Conservation (phyloP, 2,329 filamentous ascomycete genomes). For the Ceratocystis papillata region DNA sequence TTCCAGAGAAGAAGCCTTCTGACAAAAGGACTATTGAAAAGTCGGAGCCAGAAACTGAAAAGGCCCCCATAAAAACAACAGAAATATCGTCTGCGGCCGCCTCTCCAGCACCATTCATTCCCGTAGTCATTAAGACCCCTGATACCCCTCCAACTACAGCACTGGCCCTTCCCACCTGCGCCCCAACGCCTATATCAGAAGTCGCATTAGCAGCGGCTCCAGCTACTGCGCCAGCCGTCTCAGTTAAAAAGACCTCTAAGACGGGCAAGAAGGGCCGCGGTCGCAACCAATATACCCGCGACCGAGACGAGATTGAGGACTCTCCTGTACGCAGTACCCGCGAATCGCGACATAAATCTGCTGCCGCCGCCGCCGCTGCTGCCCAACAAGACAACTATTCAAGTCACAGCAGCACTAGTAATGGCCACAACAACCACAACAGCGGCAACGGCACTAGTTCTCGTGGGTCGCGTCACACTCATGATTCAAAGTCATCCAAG, state of each 20-base stretch:
- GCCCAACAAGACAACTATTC: slow-evolving; percentile 8
- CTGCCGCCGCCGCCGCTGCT: background rate
- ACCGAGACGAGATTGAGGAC: slow-evolving; percentile 52
- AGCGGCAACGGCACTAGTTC: slow-evolving; percentile 39
- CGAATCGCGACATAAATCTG: slow-evolving; percentile 29
- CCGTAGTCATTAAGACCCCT: background rate
- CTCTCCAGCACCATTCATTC: background rate
- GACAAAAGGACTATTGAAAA: slow-evolving; percentile 3
- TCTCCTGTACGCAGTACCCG: slow-evolving; percentile 48
- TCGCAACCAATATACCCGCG: slow-evolving; percentile 73
- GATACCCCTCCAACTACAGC: slow-evolving; percentile 31
- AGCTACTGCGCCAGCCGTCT: slow-evolving; percentile 31
- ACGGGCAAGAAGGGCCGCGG: slow-evolving; percentile 56
- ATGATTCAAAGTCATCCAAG: slow-evolving; percentile 31
- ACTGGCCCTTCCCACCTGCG: slow-evolving; percentile 36
- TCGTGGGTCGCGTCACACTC: background rate
- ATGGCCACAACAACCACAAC: slow-evolving; percentile 31
- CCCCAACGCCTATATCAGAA: slow-evolving; percentile 27
- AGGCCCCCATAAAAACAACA: slow-evolving; percentile 39
- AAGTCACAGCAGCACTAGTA: slow-evolving; percentile 27
- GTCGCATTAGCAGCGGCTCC: slow-evolving; percentile 35
- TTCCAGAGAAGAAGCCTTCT: background rate
- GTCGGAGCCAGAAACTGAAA: slow-evolving; percentile 37
- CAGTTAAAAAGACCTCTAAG: slow-evolving; percentile 52
- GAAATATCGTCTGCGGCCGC: background rate